Percentiles rank a stretch among this genome's conserved stretches.
Conservation (phyloP, 176 grass and related monocot genomes). For the Saccharum spontaneum region DNA sequence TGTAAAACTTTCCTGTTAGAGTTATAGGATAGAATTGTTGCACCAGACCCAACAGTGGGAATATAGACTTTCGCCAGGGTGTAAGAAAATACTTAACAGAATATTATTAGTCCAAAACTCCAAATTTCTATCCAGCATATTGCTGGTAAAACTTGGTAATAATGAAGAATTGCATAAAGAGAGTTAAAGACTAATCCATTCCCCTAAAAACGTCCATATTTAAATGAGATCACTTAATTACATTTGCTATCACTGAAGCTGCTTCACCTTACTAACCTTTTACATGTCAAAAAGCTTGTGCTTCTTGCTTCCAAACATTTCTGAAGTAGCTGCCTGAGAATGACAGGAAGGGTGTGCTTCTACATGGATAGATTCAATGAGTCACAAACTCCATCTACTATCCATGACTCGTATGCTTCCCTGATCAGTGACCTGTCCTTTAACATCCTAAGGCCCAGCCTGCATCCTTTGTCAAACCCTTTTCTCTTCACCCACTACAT, state of each 20-base stretch:
- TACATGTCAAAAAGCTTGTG: background rate
- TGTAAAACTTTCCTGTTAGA: slow-evolving; percentile 9
- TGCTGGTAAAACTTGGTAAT: background rate
- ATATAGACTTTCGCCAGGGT: background rate
- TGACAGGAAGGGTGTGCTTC: slow-evolving; percentile 5
- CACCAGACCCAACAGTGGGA: background rate
- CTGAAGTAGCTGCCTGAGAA: background rate
- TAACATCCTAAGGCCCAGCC: slow-evolving; percentile 50
- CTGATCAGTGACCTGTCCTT: slow-evolving; percentile 3
- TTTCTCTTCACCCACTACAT: slow-evolving; percentile 47
- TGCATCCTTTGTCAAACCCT: slow-evolving; percentile 48
- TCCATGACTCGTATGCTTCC: slow-evolving; percentile 2
- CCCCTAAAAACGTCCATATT: background rate
- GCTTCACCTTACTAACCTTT: slow-evolving; percentile 19
- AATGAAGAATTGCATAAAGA: background rate
- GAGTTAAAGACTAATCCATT: slow-evolving; percentile 13
- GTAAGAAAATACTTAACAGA: slow-evolving; percentile 9
- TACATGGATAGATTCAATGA: background rate
- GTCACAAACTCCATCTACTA: background rate
- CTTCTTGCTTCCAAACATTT: slow-evolving; percentile 7
- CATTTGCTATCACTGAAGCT: background rate
- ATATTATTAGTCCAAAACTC: slow-evolving; percentile 8
- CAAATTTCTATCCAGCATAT: background rate
- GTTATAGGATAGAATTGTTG: slow-evolving; percentile 6
- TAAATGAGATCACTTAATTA: slow-evolving; percentile 13